These are phyloP conservation scores for Alternaria dauci DNA, from an alignment of 2,329 filamentous ascomycete species.

Conservation along the genomic window DNA sequence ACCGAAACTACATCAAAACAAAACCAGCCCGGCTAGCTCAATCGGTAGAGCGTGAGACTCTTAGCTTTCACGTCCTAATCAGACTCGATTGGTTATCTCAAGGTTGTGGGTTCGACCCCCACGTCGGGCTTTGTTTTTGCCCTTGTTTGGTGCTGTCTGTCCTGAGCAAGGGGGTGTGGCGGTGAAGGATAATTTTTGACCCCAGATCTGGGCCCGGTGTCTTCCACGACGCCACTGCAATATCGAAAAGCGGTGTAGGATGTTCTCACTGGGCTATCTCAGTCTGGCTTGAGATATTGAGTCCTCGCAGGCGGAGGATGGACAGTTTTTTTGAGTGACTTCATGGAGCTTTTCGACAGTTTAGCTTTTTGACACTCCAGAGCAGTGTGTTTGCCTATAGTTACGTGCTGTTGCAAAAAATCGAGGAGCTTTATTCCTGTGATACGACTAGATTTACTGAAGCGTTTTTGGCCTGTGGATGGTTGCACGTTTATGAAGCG, in stretches of 20 bases:
- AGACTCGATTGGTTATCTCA: slow-evolving; percentile 8
- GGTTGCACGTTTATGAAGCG: not conserved
- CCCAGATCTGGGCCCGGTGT: not conserved
- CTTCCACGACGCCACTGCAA: not conserved
- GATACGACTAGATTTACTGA: not conserved
- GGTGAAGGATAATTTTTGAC: not conserved
- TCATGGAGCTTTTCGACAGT: not conserved
- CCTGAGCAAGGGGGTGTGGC: not conserved
- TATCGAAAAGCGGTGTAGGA: not conserved
- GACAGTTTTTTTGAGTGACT: not conserved
- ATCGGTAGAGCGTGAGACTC: slow-evolving; percentile 55
- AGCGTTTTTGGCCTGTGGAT: not conserved
- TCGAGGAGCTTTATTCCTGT: not conserved
- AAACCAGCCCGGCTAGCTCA: slow-evolving; percentile 27
- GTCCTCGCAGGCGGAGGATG: not conserved
- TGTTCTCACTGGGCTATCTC: not conserved
- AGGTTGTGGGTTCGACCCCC: slow-evolving; percentile 6
- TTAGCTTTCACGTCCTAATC: slow-evolving; percentile 31
- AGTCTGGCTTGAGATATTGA: not conserved
- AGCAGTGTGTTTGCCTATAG: not conserved
- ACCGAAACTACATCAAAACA: not conserved
- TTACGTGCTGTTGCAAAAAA: not conserved
- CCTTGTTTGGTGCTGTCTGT: not conserved
- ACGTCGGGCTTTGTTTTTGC: not conserved
- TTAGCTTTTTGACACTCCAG: not conserved